A percentile compares a stretch with the other conserved stretches of the same genome.
These are phyloP conservation scores for Melampsora larici-populina DNA, from an alignment of 1,284 basidiomycete genomes.

Conservation along the genomic window DNA sequence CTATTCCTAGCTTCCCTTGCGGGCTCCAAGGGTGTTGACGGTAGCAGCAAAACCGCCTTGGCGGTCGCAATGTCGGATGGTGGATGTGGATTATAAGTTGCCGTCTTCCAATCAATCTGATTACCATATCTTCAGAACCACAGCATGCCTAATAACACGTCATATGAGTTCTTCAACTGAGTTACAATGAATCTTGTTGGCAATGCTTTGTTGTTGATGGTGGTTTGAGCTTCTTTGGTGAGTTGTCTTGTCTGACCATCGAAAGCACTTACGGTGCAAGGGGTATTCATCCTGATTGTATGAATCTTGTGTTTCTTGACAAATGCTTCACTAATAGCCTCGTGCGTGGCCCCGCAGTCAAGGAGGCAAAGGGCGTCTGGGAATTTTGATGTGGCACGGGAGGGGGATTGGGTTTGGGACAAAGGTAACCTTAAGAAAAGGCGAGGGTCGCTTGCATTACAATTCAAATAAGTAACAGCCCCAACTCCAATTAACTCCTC, in stretches of 20 bases:
- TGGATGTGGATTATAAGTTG: not conserved
- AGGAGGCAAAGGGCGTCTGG: not conserved
- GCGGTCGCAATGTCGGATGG: too few relatives aligned
- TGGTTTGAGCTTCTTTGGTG: not conserved
- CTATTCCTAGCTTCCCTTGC: not conserved
- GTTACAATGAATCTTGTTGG: too few relatives aligned
- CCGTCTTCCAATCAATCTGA: not conserved
- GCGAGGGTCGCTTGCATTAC: not conserved
- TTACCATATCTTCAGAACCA: not conserved
- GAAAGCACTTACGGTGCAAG: not conserved
- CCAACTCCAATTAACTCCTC: too few relatives aligned
- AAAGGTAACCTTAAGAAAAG: not conserved
- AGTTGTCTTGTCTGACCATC: not conserved
- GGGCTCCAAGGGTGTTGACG: constrained; percentile 1
- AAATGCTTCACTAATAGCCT: not conserved
- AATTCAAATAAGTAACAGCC: not conserved
- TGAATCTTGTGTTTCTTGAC: too few relatives aligned
- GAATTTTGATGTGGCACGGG: not conserved
- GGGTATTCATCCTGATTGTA: not conserved
- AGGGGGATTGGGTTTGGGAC: not conserved
- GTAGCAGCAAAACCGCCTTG: not conserved
- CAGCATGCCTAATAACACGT: too few relatives aligned
- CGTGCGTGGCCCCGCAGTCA: not conserved
- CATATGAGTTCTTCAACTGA: too few relatives aligned
- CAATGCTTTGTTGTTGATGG: not conserved